Percentiles rank a stretch among this genome's conserved stretches.
phyloP scores from a whole-genome alignment of 2,329 filamentous ascomycete species.

The Diaporthe citri region DNA sequence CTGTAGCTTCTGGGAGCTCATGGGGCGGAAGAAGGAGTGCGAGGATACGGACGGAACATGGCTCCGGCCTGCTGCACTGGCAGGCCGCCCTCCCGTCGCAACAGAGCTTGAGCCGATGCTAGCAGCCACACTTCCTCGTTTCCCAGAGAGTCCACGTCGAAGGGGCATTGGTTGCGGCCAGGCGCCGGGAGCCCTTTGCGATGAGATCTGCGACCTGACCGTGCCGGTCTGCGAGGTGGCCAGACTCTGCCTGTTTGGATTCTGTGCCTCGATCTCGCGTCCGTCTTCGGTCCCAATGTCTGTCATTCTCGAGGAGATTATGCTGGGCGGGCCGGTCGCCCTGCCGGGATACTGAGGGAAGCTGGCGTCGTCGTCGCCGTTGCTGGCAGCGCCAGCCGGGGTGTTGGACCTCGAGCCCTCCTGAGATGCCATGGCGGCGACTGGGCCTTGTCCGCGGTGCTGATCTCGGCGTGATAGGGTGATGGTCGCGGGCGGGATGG shows the following conservation, averaged over 20 bases:
- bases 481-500: background rate
- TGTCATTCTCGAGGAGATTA: constrained; percentile 81
- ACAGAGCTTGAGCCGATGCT: constrained; percentile 52
- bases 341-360: constrained; percentile 58
- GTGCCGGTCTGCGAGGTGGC: constrained; percentile 65
- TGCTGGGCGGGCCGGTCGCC: constrained; percentile 67
- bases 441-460: background rate
- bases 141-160: constrained; percentile 63
- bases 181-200: constrained; percentile 52
- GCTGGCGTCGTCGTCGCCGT: constrained; percentile 52
- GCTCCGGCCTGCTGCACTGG: constrained; percentile 80
- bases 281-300: constrained; percentile 72
- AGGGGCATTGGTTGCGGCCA: constrained; percentile 70
- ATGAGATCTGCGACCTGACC: constrained; percentile 65
- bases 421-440: constrained; percentile 54
- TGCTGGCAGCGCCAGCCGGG: constrained; percentile 43
- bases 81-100: constrained; percentile 66
- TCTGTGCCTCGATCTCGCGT: constrained; percentile 54
- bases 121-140: constrained; percentile 54
- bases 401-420: constrained; percentile 52
- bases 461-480: background rate
- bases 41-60: constrained; percentile 92
- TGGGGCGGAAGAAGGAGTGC: constrained; percentile 93
- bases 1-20: constrained; percentile 96
- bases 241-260: constrained; percentile 44